A percentile compares a stretch with the other conserved stretches of the same genome.
phyloP scores from a whole-genome alignment of 148 eudicot genomes.

The Dianthus caryophyllus region DNA sequence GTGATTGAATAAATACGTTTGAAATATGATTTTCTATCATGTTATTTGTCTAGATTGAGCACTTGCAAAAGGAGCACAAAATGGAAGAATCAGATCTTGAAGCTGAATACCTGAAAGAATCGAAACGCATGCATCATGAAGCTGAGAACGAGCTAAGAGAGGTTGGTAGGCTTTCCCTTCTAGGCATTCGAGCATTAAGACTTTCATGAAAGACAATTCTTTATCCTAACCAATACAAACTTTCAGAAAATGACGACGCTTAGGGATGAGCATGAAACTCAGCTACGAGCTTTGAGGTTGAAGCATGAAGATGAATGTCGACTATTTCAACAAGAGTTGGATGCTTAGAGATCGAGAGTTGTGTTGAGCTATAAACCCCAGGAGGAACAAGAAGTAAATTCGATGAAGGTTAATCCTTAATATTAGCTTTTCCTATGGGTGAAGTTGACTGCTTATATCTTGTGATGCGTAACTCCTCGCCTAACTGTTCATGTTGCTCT shows the following conservation, averaged over 20 bases:
- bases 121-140: conserved; percentile 52
- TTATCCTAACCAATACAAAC: conserved; percentile 15
- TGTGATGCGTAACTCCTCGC: conserved; percentile 1
- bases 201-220: neutral
- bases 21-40: neutral
- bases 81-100: conserved; percentile 48
- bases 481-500: neutral
- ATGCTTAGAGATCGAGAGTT: conserved; percentile 75
- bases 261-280: conserved; percentile 75
- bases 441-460: neutral
- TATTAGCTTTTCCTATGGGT: neutral
- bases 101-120: conserved; percentile 58
- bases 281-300: conserved; percentile 61
- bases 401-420: conserved; percentile 58
- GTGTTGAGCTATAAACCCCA: conserved; percentile 85
- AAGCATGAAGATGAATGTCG: conserved; percentile 74
- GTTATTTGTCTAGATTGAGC: conserved; percentile 45
- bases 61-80: conserved; percentile 55
- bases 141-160: conserved; percentile 80
- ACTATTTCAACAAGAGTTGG: conserved; percentile 83
- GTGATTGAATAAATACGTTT: neutral
- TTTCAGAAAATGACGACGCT: conserved; percentile 55
- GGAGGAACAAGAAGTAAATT: conserved; percentile 88
- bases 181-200: conserved; percentile 5
- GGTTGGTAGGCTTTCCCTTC: conserved; percentile 34